These are phyloP conservation scores for Phytophthora lateralis DNA, from an alignment of 352 stramenopile species.

Conservation along the genomic window DNA sequence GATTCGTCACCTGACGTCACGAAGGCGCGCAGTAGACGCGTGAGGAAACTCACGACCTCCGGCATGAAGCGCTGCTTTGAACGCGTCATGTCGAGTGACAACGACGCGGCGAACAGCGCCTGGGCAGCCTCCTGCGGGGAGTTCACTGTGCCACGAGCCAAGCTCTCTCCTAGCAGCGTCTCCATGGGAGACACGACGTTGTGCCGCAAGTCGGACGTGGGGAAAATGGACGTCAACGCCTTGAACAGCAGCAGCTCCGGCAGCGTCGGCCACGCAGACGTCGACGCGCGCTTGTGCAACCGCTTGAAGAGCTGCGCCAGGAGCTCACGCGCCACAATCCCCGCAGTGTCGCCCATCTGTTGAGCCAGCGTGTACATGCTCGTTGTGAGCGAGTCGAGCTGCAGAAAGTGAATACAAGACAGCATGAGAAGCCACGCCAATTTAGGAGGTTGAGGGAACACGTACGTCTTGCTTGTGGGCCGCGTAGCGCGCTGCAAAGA, in stretches of 20 bases:
- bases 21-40: slow-evolving; percentile 59
- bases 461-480: slow-evolving; percentile 68
- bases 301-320: slow-evolving; percentile 92
- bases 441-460: neutral
- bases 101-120: slow-evolving; percentile 78
- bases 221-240: slow-evolving; percentile 91
- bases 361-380: slow-evolving; percentile 90
- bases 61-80: slow-evolving; percentile 93
- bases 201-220: slow-evolving; percentile 94
- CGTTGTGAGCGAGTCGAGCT: slow-evolving; percentile 86
- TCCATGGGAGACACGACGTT: slow-evolving; percentile 93
- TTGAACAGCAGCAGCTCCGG: slow-evolving; percentile 92
- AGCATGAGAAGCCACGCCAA: neutral
- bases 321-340: slow-evolving; percentile 88
- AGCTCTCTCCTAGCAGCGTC: slow-evolving; percentile 90
- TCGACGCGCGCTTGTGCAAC: slow-evolving; percentile 60
- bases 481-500: slow-evolving; percentile 84
- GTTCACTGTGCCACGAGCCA: slow-evolving; percentile 78
- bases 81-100: slow-evolving; percentile 73
- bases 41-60: slow-evolving; percentile 74
- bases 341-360: slow-evolving; percentile 89
- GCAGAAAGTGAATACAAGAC: slow-evolving; percentile 44
- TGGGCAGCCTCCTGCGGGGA: slow-evolving; percentile 79
- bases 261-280: slow-evolving; percentile 86
- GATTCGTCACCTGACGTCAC: slow-evolving; percentile 27